phyloP scores from a whole-genome alignment of 371 early-diverging fungal species.

The Mucor velutinosus region DNA sequence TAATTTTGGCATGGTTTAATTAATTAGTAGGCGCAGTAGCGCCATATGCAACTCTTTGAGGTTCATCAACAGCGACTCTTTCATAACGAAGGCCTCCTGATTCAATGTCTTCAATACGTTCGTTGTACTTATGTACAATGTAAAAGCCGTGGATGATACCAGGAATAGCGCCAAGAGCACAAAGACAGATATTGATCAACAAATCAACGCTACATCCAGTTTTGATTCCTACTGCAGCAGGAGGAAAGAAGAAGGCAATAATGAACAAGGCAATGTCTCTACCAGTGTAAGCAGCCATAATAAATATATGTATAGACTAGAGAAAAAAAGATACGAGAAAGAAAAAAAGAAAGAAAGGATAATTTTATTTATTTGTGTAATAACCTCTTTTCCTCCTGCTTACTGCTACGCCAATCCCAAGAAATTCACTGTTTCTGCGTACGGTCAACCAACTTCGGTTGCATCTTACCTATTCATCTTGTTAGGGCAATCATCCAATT shows the following conservation, averaged over 20 bases:
- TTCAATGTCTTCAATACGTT: constrained; percentile 47
- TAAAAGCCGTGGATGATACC: constrained; percentile 57
- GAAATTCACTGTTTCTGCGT: not conserved
- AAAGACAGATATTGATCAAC: constrained; percentile 67
- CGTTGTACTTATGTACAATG: constrained; percentile 54
- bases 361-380: not conserved
- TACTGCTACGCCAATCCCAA: not conserved
- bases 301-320: not conserved
- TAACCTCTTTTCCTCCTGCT: not conserved
- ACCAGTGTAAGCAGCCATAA: constrained; percentile 49
- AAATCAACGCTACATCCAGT: constrained; percentile 70
- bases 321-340: constrained; percentile 8
- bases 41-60: constrained; percentile 29
- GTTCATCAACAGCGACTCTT: constrained; percentile 39
- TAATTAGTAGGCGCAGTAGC: constrained; percentile 5
- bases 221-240: constrained; percentile 65
- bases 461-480: not conserved
- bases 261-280: constrained; percentile 60
- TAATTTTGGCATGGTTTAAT: not conserved
- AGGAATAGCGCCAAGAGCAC: constrained; percentile 61
- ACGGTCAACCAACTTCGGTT: not conserved
- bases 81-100: constrained; percentile 48
- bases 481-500: not conserved
- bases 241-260: constrained; percentile 75
- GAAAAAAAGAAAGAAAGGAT: not conserved